Evolutionary conservation across 768 basidiomycete species (phyloP).

Genomic region (Amanita exitialis): DNA sequence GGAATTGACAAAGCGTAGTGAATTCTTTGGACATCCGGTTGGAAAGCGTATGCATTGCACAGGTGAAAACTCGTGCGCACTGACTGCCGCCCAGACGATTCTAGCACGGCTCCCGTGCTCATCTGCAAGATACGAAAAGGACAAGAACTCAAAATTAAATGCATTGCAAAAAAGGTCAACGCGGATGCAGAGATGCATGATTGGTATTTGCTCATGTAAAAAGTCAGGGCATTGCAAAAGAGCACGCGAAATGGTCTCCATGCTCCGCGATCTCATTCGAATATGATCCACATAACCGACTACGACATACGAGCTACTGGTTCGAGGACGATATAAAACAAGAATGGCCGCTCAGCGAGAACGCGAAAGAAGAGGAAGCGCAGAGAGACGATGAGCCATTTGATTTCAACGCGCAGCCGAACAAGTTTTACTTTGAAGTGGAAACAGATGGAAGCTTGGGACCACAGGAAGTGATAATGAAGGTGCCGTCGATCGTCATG

Average conservation of each 20-base stretch:
- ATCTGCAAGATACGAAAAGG: slow-evolving; percentile 91
- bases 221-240: slow-evolving; percentile 87
- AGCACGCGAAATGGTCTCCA: slow-evolving; percentile 99
- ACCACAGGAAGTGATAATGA: slow-evolving; percentile 85
- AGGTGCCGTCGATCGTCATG: slow-evolving; percentile 30
- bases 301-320: slow-evolving; percentile 95
- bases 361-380: slow-evolving; percentile 76
- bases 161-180: slow-evolving; percentile 88
- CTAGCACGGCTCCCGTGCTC: slow-evolving; percentile 56
- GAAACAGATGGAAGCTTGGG: slow-evolving; percentile 89
- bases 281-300: slow-evolving; percentile 96
- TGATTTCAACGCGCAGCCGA: slow-evolving; percentile 81
- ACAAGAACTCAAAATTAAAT: slow-evolving; percentile 78
- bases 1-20: slow-evolving; percentile 63
- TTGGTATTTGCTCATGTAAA: neutral
- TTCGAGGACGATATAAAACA: slow-evolving; percentile 68
- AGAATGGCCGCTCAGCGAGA: slow-evolving; percentile 91
- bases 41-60: slow-evolving; percentile 53
- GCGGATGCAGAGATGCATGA: neutral
- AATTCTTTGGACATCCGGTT: slow-evolving; percentile 73
- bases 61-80: neutral
- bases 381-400: slow-evolving; percentile 76
- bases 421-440: slow-evolving; percentile 89
- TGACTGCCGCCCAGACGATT: slow-evolving; percentile 38
- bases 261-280: slow-evolving; percentile 93